Evolutionary conservation across 177 flowering plant species (phyloP), one percentile per base, ranked within the genome.

Genomic region (Vitis hybrid): DNA sequence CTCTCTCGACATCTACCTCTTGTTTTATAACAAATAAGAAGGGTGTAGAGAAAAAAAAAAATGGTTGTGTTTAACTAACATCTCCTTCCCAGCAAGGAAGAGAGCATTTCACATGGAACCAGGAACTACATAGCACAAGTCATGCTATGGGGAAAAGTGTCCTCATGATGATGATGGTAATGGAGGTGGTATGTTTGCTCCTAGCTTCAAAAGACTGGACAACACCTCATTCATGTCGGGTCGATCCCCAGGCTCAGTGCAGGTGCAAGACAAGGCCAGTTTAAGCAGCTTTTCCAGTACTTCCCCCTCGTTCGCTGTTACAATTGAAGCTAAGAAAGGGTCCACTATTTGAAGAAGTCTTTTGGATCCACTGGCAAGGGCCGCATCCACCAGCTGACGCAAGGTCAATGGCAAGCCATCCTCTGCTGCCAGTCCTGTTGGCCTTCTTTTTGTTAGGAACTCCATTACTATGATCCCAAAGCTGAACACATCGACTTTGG

Each of bases 401-500:
- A 94, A 77, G 62, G 88, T 90, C 62, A 84, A 70, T 14, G 92
- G 86, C 49, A 64, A 6, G 8, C 82, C 88, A 60, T 83, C 76
- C 60, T 82, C 86, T 62, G 80, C 85, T 16, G 73, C 60, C 32
- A 81, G 72, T 54, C 85, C 93, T 2, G 96, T 94, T 57, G 97
- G 98, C 79, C 96, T 83, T 75, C 66, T 78, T 46, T 52, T 80
- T 6, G 96, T 90, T 11, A 91, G 67, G 35, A 93, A 64, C 82
- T 93, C 98, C 97, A 94, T 85, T 57, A 86, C 51, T 15, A 89
- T 70, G 15, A 87, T 62, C 3, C 96, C 97, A 48, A 86, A 92
- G 78, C 97, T 90, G 89, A 87, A 92, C 50, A 94, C 88, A 24
- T 93, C 98, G 9, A 83, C 93, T 76, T 92, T 90, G 0, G 94